These are phyloP conservation scores for Pleurostoma richardsiae DNA, from an alignment of 2,329 filamentous ascomycete species.

Conservation along the genomic window DNA sequence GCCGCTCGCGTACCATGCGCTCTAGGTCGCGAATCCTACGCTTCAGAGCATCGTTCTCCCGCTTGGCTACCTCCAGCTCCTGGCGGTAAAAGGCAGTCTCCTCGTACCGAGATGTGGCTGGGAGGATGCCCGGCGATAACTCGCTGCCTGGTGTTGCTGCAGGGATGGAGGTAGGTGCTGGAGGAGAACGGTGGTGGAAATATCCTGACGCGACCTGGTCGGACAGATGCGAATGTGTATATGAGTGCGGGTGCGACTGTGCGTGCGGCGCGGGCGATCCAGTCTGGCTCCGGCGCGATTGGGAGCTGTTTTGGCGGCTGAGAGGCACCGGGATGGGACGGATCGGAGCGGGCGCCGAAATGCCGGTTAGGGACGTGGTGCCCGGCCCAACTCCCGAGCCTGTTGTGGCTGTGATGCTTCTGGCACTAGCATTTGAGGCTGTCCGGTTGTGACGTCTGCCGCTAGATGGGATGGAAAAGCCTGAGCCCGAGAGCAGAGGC, in stretches of 20 bases:
- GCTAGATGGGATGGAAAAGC: constrained; percentile 50
- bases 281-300: constrained; percentile 47
- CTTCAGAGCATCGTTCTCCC: constrained; percentile 60
- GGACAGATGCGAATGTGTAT: constrained; percentile 37
- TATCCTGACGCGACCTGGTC: constrained; percentile 26
- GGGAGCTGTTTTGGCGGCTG: constrained; percentile 50
- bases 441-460: constrained; percentile 52
- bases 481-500: constrained; percentile 51
- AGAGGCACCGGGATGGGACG: constrained; percentile 32
- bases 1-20: constrained; percentile 42
- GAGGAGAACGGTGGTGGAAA: constrained; percentile 20
- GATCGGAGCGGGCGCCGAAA: constrained; percentile 39
- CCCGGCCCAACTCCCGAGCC: constrained; percentile 29
- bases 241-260: constrained; percentile 31
- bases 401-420: constrained; percentile 44
- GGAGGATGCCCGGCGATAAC: constrained; percentile 48
- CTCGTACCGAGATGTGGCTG: constrained; percentile 55
- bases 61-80: constrained; percentile 57
- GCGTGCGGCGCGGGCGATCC: constrained; percentile 37
- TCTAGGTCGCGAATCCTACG: constrained; percentile 59
- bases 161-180: constrained; percentile 29
- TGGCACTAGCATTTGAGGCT: constrained; percentile 48
- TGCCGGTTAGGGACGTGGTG: constrained; percentile 34
- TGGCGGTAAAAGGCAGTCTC: constrained; percentile 55
- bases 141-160: constrained; percentile 32